A percentile compares a stretch with the other conserved stretches of the same genome.
Conservation (phyloP, 208 protist species). For the Leishmania martiniquensis region DNA sequence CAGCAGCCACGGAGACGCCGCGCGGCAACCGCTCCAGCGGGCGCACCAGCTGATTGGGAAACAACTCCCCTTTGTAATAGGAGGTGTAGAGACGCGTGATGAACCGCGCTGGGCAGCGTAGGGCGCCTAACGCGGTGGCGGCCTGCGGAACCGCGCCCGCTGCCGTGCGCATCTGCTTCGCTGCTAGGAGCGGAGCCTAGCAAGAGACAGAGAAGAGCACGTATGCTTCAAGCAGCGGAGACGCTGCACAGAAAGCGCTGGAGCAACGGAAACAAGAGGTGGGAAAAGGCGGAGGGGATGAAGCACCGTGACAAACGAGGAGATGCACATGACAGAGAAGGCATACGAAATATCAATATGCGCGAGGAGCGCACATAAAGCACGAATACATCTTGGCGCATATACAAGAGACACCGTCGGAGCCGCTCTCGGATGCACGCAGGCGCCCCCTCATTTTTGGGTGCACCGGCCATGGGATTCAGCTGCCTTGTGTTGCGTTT, state of each 20-base stretch:
- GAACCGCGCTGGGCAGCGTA: constrained; percentile 52
- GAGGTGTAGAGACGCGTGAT: constrained; percentile 90
- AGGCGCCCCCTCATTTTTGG: neutral
- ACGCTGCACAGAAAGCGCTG: neutral
- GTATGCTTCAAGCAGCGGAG: neutral
- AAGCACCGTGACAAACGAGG: neutral
- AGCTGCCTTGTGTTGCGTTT: neutral
- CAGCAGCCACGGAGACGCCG: constrained; percentile 31
- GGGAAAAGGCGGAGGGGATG: neutral
- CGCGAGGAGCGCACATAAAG: neutral
- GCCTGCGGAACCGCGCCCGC: neutral
- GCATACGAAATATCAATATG: no score
- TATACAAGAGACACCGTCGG: neutral
- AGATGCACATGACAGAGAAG: neutral
- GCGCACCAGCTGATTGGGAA: constrained; percentile 78
- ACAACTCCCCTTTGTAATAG: constrained; percentile 77
- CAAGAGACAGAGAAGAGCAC: neutral
- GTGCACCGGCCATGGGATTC: neutral
- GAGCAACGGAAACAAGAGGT: neutral
- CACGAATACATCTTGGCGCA: neutral
- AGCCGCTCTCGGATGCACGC: neutral
- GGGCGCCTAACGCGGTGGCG: constrained; percentile 3
- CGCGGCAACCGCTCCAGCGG: constrained; percentile 55
- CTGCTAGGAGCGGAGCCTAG: no score
- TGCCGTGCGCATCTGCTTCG: constrained; percentile 6